Base-by-base conservation (phyloP, 257 asterid genomes). In the Nicotiana attenuata region DNA sequence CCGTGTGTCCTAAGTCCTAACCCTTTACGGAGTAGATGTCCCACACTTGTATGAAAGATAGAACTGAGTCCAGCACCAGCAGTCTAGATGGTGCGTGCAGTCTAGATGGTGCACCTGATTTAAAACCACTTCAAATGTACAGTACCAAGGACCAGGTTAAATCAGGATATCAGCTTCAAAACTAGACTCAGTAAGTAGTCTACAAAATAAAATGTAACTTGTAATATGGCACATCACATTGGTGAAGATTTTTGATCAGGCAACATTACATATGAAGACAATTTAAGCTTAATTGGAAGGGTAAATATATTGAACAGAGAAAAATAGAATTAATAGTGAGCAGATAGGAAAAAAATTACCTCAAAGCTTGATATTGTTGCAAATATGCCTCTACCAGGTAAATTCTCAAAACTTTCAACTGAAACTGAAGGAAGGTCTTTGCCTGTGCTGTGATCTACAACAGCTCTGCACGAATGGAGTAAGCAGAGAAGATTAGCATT, bases 321-420 rank as follows among this genome's bases (percentile, higher is more conserved):
- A 73, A 22, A 47, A 13, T 50, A 73, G 63, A 73, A 73, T 2
- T 47, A 47, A 73, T 15, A 73, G 45, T 24, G 22, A 15, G 61
- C 79, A 47, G 26, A 47, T 14, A 50, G 6, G 79, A 24, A 73
- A 52, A 56, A 45, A 80, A 85, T 61, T 93, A 96, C 98, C 99
- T 96, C 91, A 76, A 80, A 85, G 87, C 94, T 91, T 57, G 96
- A 93, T 83, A 96, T 83, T 53, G 98, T 96, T 15, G 98, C 99
- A 66, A 85, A 87, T 53, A 96, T 95, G 86, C 98, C 98, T 84
- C 97, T 92, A 64, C 99, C 99, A 82, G 99, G 99, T 45, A 96
- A 83, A 87, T 93, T 96, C 90, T 94, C 98, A 35, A 96, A 94
- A 83, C 87, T 93, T 84, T 96, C 98, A 82, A 96, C 96, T 83